phyloP scores from a whole-genome alignment of 768 basidiomycete genomes.

The Omphalotus guepiniiformis region DNA sequence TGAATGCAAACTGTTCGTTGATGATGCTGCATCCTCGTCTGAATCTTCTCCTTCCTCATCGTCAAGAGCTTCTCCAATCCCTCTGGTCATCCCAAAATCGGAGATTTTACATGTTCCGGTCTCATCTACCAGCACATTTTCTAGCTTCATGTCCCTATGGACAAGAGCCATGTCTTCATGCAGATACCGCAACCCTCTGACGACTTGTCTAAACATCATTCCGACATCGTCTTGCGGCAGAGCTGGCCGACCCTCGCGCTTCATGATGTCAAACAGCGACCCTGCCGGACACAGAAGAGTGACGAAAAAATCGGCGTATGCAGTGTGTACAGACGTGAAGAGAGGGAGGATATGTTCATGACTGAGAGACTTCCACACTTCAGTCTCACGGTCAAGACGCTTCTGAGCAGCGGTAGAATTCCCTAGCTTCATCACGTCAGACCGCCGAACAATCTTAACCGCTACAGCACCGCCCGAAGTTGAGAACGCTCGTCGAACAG shows the following conservation, averaged over 20 bases:
- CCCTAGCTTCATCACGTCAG: constrained; percentile 49
- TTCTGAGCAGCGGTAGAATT: constrained; percentile 45
- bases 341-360: constrained; percentile 89
- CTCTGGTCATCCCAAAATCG: constrained; percentile 80
- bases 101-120: constrained; percentile 80
- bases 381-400: constrained; percentile 65
- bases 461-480: constrained; percentile 67
- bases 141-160: constrained; percentile 95
- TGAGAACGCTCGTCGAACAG: constrained; percentile 65
- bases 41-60: constrained; percentile 37
- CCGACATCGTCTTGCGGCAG: constrained; percentile 76
- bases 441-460: constrained; percentile 74
- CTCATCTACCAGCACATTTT: constrained; percentile 92
- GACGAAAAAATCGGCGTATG: constrained; percentile 73
- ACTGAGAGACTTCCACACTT: constrained; percentile 68
- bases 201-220: constrained; percentile 84
- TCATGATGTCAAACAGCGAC: constrained; percentile 79
- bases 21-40: constrained; percentile 20
- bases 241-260: constrained; percentile 62
- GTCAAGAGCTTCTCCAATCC: constrained; percentile 47
- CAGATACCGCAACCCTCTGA: constrained; percentile 76
- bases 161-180: constrained; percentile 74
- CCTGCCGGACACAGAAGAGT: constrained; percentile 83
- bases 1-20: constrained; percentile 6
- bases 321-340: constrained; percentile 55